Evolutionary conservation across 2,329 filamentous ascomycete genomes (phyloP), one percentile per base, ranked within the genome.

Genomic region (Ceratocystiopsis sp.): DNA sequence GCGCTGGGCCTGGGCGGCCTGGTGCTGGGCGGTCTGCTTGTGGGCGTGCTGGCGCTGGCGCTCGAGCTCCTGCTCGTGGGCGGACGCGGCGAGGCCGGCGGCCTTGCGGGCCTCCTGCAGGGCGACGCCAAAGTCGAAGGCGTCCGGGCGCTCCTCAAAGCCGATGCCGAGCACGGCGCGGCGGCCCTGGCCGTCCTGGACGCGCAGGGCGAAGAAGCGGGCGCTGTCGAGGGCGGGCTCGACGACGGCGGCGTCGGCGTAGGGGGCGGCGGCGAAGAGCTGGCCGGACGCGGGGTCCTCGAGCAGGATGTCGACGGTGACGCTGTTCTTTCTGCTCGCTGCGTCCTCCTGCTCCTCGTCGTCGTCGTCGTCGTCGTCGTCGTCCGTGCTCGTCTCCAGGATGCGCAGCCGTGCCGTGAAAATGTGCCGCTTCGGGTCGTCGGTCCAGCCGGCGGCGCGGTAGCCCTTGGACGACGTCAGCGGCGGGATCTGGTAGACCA

Each of bases 401-500:
- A 89, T 66, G 54, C 85, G 83, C 43, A 91, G 63, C 40, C 84
- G 80, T 37, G 80, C 83, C 40, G 84, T 89, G 66, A 93, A 93
- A 62, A 93, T 93, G 57, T 84, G 78, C 35, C 78, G 75, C 52
- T 74, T 69, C 47, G 75, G 72, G 47, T 79, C 71, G 39, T 68
- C 66, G 25, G 84, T 93, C 85, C 85, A 94, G 49, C 71, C 64
- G 13, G 78, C 69, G 46, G 86, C 85, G 34, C 71, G 72, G 67
- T 93, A 82, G 59, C 85, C 85, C 58, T 81, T 80, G 53, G 77
- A 84, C 16, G 79, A 80, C 38, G 78, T 70, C 45, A 86, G 67
- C 19, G 85, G 84, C 16, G 85, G 85, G 58, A 93, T 86, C 55
- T 80, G 77, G 69, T 93, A 94, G 66, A 93, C 73, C 65, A 93